These are phyloP conservation scores for Melanopsichium pennsylvanicum DNA, from an alignment of 1,284 basidiomycete genomes.

Conservation along the genomic window DNA sequence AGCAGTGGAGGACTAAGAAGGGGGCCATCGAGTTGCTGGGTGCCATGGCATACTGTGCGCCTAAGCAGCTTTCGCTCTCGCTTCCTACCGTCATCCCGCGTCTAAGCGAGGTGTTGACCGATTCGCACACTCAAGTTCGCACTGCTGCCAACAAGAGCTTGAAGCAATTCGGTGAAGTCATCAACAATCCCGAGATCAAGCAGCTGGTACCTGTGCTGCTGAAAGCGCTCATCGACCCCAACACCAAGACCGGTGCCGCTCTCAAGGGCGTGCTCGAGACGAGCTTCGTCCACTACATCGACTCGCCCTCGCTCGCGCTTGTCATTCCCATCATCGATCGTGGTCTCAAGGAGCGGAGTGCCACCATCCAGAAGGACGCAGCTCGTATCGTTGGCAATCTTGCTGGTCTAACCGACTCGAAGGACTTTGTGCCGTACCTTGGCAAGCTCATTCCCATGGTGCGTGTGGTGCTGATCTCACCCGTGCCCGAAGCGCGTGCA, in stretches of 20 bases:
- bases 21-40: slow-evolving; percentile 97
- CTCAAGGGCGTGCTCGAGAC: slow-evolving; percentile 85
- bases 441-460: slow-evolving; percentile 87
- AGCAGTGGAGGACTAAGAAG: slow-evolving; percentile 99
- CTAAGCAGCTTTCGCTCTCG: slow-evolving; percentile 90
- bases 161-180: slow-evolving; percentile 90
- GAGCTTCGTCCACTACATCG: slow-evolving; percentile 97
- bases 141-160: slow-evolving; percentile 91
- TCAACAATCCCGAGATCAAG: slow-evolving; percentile 78
- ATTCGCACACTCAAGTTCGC: slow-evolving; percentile 96
- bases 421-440: slow-evolving; percentile 97
- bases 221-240: slow-evolving; percentile 94
- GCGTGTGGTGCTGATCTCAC: slow-evolving; percentile 84
- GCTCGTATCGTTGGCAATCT: slow-evolving; percentile 97
- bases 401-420: slow-evolving; percentile 86
- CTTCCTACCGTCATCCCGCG: slow-evolving; percentile 96
- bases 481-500: slow-evolving; percentile 94
- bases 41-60: slow-evolving; percentile 98
- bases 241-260: slow-evolving; percentile 83
- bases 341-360: slow-evolving; percentile 87
- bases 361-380: slow-evolving; percentile 93
- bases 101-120: slow-evolving; percentile 91
- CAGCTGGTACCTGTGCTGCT: slow-evolving; percentile 88
- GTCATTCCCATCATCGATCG: slow-evolving; percentile 95
- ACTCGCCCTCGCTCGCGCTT: slow-evolving; percentile 94